phyloP scores from a whole-genome alignment of 345 rosid genomes.

The Camelina sativa region DNA sequence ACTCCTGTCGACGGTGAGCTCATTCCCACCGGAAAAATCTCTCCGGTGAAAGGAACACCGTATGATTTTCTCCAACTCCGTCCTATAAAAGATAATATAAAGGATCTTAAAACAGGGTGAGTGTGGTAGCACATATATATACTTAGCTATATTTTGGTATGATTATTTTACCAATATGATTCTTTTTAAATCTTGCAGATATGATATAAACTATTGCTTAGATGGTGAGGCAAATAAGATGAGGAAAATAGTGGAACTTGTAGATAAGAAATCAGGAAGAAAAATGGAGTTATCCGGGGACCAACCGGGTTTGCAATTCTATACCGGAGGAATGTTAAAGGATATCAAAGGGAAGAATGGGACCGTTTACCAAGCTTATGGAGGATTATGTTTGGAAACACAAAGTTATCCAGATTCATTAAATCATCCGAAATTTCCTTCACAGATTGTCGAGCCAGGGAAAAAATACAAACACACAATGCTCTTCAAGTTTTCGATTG shows the following conservation, averaged over 20 bases:
- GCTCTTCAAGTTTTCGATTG: conserved; percentile 64
- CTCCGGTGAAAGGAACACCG: conserved; percentile 70
- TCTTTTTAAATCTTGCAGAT: conserved; percentile 33
- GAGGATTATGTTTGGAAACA: conserved; percentile 85
- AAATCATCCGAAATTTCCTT: conserved; percentile 77
- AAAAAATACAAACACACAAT: conserved; percentile 65
- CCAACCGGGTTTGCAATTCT: conserved; percentile 84
- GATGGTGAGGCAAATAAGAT: conserved; percentile 47
- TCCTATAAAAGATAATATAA: conserved; percentile 59
- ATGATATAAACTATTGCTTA: conserved; percentile 77
- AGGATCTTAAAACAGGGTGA: conserved; percentile 59
- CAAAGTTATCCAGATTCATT: conserved; percentile 82
- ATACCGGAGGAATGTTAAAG: conserved; percentile 60
- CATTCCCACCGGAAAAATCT: conserved; percentile 78
- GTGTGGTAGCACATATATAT: conserved; percentile 1
- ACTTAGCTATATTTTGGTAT: neutral
- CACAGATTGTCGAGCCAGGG: conserved; percentile 62
- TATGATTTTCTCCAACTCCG: conserved; percentile 70
- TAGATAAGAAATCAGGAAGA: conserved; percentile 69
- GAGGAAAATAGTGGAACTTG: conserved; percentile 64
- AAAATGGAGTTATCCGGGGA: conserved; percentile 66
- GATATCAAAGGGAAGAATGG: conserved; percentile 78
- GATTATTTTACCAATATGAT: neutral
- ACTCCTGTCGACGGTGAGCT: conserved; percentile 64
- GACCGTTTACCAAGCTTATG: conserved; percentile 56